Percentiles rank a stretch among this genome's conserved stretches.
Evolutionary conservation across 2,329 filamentous ascomycete species (phyloP).

Genomic region (Zasmidium citrigriseum): DNA sequence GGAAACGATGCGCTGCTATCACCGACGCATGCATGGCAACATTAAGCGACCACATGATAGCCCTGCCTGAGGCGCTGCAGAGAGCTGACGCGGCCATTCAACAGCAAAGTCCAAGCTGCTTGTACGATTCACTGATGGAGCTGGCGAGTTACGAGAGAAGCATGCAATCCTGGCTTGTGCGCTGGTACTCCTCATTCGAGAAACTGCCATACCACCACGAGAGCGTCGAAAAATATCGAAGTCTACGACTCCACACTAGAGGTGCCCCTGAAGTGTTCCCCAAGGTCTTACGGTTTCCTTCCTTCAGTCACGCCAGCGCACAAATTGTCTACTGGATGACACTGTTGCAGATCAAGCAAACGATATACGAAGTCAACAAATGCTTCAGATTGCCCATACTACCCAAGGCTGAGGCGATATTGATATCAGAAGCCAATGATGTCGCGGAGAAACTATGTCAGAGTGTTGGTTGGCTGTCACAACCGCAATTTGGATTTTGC

Average conservation of each 20-base stretch:
- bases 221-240: not conserved
- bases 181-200: slow-evolving; percentile 10
- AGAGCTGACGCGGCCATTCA: slow-evolving; percentile 5
- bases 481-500: slow-evolving; percentile 10
- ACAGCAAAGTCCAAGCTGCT: not conserved
- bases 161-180: slow-evolving; percentile 5
- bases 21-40: slow-evolving; percentile 7
- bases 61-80: slow-evolving; percentile 3
- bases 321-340: slow-evolving; percentile 9
- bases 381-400: slow-evolving; percentile 1
- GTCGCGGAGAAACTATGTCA: slow-evolving; percentile 8
- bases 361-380: slow-evolving; percentile 7
- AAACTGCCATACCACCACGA: slow-evolving; percentile 7
- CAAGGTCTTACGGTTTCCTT: slow-evolving; percentile 4
- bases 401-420: slow-evolving; percentile 4
- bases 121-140: slow-evolving; percentile 1
- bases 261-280: slow-evolving; percentile 1
- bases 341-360: slow-evolving; percentile 6
- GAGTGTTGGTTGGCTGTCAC: slow-evolving; percentile 6
- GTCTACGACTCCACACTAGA: not conserved
- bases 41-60: slow-evolving; percentile 9
- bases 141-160: slow-evolving; percentile 2
- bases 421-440: slow-evolving; percentile 10
- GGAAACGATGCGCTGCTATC: slow-evolving; percentile 7
- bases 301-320: slow-evolving; percentile 9